phyloP scores from a whole-genome alignment of 176 grass and related monocot genomes.

The Alopecurus myosuroides region DNA sequence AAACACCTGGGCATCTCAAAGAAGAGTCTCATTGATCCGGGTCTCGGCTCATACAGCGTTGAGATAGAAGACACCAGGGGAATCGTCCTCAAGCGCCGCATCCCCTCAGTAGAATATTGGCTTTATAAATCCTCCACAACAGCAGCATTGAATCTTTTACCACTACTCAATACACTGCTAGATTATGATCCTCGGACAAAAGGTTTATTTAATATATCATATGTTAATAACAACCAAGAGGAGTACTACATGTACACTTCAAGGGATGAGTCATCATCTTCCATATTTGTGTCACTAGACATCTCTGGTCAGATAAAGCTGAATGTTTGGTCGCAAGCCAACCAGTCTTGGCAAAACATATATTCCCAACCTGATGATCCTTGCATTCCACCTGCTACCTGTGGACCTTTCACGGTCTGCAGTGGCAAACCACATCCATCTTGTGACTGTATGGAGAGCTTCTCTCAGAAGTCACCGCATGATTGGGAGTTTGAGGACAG shows the following conservation, averaged over 20 bases:
- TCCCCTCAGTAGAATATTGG: background rate
- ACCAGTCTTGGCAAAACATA: background rate
- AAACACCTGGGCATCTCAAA: background rate
- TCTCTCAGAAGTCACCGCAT: background rate
- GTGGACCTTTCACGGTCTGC: background rate
- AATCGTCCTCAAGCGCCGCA: background rate
- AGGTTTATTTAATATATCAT: background rate
- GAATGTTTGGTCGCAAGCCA: background rate
- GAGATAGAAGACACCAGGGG: background rate
- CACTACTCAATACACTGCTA: background rate
- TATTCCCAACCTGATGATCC: background rate
- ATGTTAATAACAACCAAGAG: background rate
- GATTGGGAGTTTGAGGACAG: background rate
- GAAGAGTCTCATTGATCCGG: slow-evolving; percentile 25
- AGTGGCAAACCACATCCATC: background rate
- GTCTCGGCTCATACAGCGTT: slow-evolving; percentile 27
- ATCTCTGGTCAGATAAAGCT: background rate
- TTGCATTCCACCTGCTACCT: background rate
- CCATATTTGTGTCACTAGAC: background rate
- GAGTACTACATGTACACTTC: background rate
- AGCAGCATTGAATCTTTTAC: background rate
- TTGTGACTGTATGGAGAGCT: background rate
- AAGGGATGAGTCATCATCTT: background rate
- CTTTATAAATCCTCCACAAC: background rate
- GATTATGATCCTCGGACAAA: background rate